Base-by-base conservation (phyloP, 805 yeast genomes). In the Crinitomyces ghanaensis region DNA sequence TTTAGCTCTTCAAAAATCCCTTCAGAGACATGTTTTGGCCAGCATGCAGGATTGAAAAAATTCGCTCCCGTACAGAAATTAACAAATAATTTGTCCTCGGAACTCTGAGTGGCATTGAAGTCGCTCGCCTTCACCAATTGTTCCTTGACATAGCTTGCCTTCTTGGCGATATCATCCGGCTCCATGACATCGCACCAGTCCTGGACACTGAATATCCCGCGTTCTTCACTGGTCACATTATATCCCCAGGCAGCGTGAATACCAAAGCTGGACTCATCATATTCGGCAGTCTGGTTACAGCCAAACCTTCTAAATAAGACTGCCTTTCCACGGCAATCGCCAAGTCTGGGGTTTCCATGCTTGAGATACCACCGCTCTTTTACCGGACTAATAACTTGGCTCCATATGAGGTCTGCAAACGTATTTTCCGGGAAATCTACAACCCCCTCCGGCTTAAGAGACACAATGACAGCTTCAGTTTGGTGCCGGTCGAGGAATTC, bases 11-110 rank as follows among this genome's bases (percentile, higher is more conserved):
- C 33, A 18, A 33, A 35, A 6, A 45, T 27, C 11, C 40, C 45
- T 36, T 64, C 58, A 13, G 84, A 72, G 39, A 79, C 71, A 43
- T 68, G 63, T 38, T 68, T 64, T 1, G 91, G 91, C 91, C 91
- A 80, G 54, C 83, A 78, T 30, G 61, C 65, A 33, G 64, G 72
- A 54, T 77, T 72, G 54, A 75, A 76, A 51, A 78, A 76, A 55
- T 76, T 76, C 28, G 85, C 66, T 12, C 78, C 88, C 1, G 84
- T 68, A 38, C 83, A 73, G 53, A 77, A 80, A 58, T 80, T 80
- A 40, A 80, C 56, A 46, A 70, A 79, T 42, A 80, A 57, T 53
- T 76, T 78, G 31, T 69, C 61, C 18, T 42, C 34, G 9, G 42
- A 28, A 17, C 57, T 42, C 35, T 60, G 51, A 31, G 70, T 62